Evolutionary conservation across 2,329 filamentous ascomycete genomes (phyloP), one percentile per base, ranked within the genome.

Genomic region (Arthrobotrys iridis): DNA sequence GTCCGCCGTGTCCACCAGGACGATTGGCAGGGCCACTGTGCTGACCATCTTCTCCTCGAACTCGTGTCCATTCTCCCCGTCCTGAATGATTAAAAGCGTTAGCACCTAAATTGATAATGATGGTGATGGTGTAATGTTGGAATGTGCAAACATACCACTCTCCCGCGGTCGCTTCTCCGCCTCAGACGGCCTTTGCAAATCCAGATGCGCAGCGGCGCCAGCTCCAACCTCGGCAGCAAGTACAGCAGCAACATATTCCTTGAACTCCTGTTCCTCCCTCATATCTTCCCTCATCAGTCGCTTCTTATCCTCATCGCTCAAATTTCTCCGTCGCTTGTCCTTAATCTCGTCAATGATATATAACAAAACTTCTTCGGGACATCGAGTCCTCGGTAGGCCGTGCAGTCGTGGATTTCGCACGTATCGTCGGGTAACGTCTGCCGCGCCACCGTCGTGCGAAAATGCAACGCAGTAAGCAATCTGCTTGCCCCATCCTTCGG

Each of bases 381-480:
- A 93, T 79, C 89, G 88, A 78, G 86, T 92, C 77, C 95, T 90
- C 77, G 91, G 88, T n/a, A 87, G 85, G 33, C 91, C 90, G 79
- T 91, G 87, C 78, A 90, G 88, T 75, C 85, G 85, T 18, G 86
- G 84, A 82, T 92, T 92, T 79, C 91, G 91, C 10, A 90, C 88
- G 74, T 91, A 90, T 79, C 88, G 85, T 40, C 88, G 84, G 20
- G 89, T 90, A 30, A 90, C 88, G 80, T 90, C 88, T 33, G 88
- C 88, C 11, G 88, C 87, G 46, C 71, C 71, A 18, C 88, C 95
- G 76, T 99, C 95, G 68, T 92, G 93, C 10, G 93, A 96, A 81
- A 99, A 99, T 59, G 94, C 95, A 75, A 99, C 90, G 84, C 93
- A 97, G 83, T 99, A 99, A 0, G 93, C 93, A 85, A 98, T 92